These are phyloP conservation scores for Medakamo hakoo DNA, from an alignment of 139 green algal genomes.

Conservation along the genomic window DNA sequence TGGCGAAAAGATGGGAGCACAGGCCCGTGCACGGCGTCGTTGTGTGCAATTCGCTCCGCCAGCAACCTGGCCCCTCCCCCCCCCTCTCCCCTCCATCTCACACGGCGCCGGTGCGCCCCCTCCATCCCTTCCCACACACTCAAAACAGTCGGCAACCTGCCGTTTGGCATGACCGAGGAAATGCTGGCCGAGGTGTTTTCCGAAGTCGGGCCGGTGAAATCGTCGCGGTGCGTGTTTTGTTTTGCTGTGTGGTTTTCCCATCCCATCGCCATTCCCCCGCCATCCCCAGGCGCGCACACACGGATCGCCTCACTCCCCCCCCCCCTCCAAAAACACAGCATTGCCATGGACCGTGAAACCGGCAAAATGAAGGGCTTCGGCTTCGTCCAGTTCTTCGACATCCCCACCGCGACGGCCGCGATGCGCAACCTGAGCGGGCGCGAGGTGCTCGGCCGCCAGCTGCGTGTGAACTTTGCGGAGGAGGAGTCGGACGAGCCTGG, in stretches of 20 bases:
- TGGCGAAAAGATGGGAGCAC: no score
- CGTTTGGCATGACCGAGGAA: conserved; percentile 64
- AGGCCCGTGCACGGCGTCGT: no score
- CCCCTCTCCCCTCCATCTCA: no score
- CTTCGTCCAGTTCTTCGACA: conserved; percentile 88
- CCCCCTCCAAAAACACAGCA: conserved; percentile 20
- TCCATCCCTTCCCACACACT: no score
- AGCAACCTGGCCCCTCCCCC: no score
- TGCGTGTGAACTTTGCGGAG: conserved; percentile 52
- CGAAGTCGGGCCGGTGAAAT: conserved; percentile 56
- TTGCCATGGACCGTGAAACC: conserved; percentile 83
- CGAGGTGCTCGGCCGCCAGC: conserved; percentile 42
- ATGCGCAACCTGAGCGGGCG: conserved; percentile 64
- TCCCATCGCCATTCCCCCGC: no score
- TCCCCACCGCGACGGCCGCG: conserved; percentile 64
- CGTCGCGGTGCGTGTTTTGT: conserved; percentile 33
- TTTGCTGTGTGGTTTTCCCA: no score
- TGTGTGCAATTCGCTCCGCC: no score
- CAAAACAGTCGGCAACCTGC: conserved; percentile 73
- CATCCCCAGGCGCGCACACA: neutral
- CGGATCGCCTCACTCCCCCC: neutral
- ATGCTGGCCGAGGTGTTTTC: conserved; percentile 46
- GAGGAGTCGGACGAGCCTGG: neutral
- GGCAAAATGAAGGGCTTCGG: conserved; percentile 87
- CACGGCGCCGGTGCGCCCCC: no score